phyloP scores from a whole-genome alignment of 1,139 yeast species.

The Kodamaea suecica region DNA sequence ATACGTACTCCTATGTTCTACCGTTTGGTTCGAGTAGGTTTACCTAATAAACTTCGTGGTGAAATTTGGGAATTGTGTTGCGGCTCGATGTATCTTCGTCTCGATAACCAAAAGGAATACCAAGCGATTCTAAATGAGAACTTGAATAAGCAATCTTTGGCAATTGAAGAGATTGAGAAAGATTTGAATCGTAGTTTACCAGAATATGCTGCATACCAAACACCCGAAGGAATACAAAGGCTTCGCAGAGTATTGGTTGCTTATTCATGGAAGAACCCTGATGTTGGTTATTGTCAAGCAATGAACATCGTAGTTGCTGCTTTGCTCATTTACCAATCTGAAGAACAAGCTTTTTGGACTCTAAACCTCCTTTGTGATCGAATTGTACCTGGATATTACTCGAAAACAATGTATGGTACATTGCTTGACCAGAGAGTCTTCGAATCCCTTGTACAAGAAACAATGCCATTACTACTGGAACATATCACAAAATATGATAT shows the following conservation, averaged over 20 bases:
- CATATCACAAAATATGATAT: conserved; percentile 79
- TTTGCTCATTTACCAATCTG: conserved; percentile 85
- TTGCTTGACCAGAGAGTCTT: conserved; percentile 89
- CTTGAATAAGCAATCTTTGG: conserved; percentile 64
- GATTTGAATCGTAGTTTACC: conserved; percentile 93
- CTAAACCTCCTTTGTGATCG: conserved; percentile 78
- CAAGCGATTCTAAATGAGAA: conserved; percentile 52
- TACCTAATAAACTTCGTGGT: conserved; percentile 89
- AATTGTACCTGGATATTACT: conserved; percentile 91
- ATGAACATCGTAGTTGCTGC: conserved; percentile 99
- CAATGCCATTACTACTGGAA: conserved; percentile 85
- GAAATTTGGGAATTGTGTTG: conserved; percentile 93
- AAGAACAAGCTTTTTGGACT: conserved; percentile 97
- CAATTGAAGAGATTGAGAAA: conserved; percentile 94
- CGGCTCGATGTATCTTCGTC: conserved; percentile 78
- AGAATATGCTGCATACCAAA: conserved; percentile 92
- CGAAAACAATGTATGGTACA: conserved; percentile 97
- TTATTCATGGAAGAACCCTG: conserved; percentile 96
- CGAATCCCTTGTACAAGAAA: conserved; percentile 83
- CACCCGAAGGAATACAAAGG: conserved; percentile 77
- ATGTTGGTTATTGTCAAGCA: conserved; percentile 97
- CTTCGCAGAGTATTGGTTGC: conserved; percentile 87
- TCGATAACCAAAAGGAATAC: conserved; percentile 62
- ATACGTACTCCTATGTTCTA: conserved; percentile 75
- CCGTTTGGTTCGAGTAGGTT: conserved; percentile 80